A percentile compares a stretch with the other conserved stretches of the same genome.
Evolutionary conservation across 2,329 filamentous ascomycete genomes (phyloP).

Genomic region (Rutstroemia sp.): DNA sequence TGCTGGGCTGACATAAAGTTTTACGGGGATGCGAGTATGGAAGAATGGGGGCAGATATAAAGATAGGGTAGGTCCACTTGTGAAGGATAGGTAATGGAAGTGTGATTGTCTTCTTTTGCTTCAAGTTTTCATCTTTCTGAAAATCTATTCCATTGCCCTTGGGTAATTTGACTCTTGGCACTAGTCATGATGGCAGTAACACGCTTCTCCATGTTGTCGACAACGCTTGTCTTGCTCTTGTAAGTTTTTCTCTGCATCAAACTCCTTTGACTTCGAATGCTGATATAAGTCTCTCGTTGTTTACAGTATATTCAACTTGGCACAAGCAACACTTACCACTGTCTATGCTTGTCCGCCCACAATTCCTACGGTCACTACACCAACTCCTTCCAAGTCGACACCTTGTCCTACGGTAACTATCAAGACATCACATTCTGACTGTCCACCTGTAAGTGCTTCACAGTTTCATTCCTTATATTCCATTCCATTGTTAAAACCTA

Average conservation of each 20-base stretch:
- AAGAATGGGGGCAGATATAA: neutral
- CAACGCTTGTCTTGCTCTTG: neutral
- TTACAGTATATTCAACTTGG: neutral
- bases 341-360: neutral
- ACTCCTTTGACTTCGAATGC: too few species aligned
- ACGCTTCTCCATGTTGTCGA: too few species aligned
- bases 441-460: constrained; percentile 4
- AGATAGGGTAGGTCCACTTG: neutral
- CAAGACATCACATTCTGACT: constrained; percentile 11
- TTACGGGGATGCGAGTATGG: neutral
- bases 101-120: too few species aligned
- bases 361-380: neutral
- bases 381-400: neutral
- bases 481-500: neutral
- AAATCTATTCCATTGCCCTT: too few species aligned
- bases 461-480: too few species aligned
- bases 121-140: too few species aligned
- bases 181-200: too few species aligned
- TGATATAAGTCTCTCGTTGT: too few species aligned
- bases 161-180: too few species aligned
- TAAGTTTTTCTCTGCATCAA: too few species aligned
- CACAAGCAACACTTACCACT: neutral
- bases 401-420: constrained; percentile 23
- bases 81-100: too few species aligned
- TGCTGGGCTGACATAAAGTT: neutral